A percentile compares a stretch with the other conserved stretches of the same genome.
Conservation (phyloP, 1,284 basidiomycete genomes). For the Trametes sp. region DNA sequence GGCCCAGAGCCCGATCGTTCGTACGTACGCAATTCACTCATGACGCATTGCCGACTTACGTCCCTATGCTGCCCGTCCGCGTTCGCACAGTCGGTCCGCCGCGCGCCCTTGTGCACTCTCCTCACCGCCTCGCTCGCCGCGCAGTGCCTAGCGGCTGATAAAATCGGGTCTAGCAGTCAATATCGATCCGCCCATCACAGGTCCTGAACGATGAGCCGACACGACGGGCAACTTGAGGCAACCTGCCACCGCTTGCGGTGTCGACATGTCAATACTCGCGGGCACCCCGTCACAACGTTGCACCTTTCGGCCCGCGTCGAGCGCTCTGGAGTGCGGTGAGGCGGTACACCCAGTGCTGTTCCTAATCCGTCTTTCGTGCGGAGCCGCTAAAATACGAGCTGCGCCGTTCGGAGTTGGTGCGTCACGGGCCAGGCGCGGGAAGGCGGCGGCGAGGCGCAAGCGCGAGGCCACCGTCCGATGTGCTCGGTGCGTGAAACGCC, state of each 20-base stretch:
- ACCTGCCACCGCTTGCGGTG: background rate
- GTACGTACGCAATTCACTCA: slow-evolving; percentile 14
- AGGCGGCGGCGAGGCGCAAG: background rate
- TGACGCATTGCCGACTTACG: slow-evolving; percentile 20
- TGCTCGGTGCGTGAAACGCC: slow-evolving; percentile 15
- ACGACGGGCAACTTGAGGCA: slow-evolving; percentile 3
- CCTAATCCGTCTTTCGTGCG: slow-evolving; percentile 14
- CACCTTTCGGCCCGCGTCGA: slow-evolving; percentile 9
- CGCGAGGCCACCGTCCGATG: background rate
- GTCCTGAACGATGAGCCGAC: slow-evolving; percentile 1
- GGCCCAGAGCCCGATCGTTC: slow-evolving; percentile 8
- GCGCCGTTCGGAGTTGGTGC: slow-evolving; percentile 19
- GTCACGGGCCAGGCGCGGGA: background rate
- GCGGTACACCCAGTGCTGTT: slow-evolving; percentile 7
- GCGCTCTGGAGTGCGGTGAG: background rate
- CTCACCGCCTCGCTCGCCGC: background rate
- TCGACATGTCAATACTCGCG: background rate
- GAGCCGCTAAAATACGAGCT: slow-evolving; percentile 20
- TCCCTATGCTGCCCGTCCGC: slow-evolving; percentile 16
- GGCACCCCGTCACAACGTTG: background rate
- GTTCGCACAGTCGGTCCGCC: slow-evolving; percentile 14
- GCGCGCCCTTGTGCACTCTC: slow-evolving; percentile 1
- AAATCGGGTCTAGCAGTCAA: background rate
- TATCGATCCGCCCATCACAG: slow-evolving; percentile 10
- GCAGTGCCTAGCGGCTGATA: slow-evolving; percentile 19